phyloP scores from a whole-genome alignment of 495 filamentous ascomycete genomes.

The Pyrenula massariospora region DNA sequence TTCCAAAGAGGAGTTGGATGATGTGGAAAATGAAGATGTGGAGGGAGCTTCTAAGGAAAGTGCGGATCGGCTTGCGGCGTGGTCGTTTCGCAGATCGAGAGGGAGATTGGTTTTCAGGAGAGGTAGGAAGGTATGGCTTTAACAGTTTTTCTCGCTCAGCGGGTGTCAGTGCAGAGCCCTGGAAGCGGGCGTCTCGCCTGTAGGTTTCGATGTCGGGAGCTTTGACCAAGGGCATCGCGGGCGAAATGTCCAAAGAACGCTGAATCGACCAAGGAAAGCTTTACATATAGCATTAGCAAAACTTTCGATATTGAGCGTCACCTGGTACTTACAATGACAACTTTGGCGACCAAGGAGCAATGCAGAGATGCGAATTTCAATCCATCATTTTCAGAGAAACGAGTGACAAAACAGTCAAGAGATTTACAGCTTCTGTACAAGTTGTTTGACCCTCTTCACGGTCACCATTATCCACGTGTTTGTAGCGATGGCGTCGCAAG shows the following conservation, averaged over 20 bases:
- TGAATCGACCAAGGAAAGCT: neutral
- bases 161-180: constrained; percentile 46
- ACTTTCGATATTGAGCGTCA: neutral
- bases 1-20: constrained; percentile 71
- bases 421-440: neutral
- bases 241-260: neutral
- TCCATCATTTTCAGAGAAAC: neutral
- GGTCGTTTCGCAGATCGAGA: constrained; percentile 9
- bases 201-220: constrained; percentile 45
- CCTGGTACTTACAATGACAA: neutral
- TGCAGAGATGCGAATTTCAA: no score
- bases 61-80: constrained; percentile 41
- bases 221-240: constrained; percentile 35
- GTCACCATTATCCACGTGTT: neutral
- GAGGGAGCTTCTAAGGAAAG: constrained; percentile 53
- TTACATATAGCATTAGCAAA: neutral
- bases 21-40: constrained; percentile 58
- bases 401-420: neutral
- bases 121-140: constrained; percentile 62
- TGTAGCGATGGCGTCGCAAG: neutral
- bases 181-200: constrained; percentile 46
- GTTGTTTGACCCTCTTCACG: neutral
- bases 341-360: neutral
- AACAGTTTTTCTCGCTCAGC: constrained; percentile 61
- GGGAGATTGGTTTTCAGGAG: constrained; percentile 25